These are phyloP conservation scores for Chaetomium sp. DNA, from an alignment of 2,329 filamentous ascomycete genomes.

Conservation along the genomic window DNA sequence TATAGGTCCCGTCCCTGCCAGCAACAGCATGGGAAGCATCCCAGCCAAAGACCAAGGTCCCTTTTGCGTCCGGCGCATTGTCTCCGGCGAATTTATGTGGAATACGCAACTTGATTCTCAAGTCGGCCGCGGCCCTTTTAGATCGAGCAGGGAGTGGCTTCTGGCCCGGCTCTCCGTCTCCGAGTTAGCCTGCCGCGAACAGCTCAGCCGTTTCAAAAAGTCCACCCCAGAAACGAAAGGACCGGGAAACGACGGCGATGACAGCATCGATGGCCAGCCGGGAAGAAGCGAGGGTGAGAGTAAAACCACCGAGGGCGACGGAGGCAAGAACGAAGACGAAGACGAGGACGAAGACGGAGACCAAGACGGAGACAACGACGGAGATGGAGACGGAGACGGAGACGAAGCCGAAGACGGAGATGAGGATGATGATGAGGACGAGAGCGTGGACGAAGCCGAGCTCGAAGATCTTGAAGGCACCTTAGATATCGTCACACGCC, in stretches of 20 bases:
- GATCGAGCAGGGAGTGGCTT: conserved; percentile 6
- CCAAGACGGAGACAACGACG: neutral
- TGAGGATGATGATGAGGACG: neutral
- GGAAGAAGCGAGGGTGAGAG: too few species aligned
- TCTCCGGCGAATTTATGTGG: conserved; percentile 4
- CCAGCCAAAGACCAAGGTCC: neutral
- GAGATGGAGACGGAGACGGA: neutral
- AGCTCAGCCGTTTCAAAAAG: neutral
- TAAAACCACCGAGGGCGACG: too few species aligned
- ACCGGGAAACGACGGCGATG: neutral
- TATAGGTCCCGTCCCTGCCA: neutral
- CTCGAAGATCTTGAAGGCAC: conserved; percentile 1
- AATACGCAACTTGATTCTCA: neutral
- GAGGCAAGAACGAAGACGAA: too few species aligned
- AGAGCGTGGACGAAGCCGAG: neutral
- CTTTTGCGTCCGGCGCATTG: conserved; percentile 6
- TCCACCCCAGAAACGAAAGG: neutral
- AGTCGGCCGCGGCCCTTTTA: conserved; percentile 5
- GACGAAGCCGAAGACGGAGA: neutral
- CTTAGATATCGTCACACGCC: conserved; percentile 4
- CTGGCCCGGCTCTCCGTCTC: neutral
- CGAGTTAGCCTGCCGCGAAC: neutral
- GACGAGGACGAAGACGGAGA: neutral
- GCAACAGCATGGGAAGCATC: neutral
- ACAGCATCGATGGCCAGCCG: too few species aligned